Conservation (phyloP, 129 eudicot species). For the Gnaphalium uliginosum region DNA sequence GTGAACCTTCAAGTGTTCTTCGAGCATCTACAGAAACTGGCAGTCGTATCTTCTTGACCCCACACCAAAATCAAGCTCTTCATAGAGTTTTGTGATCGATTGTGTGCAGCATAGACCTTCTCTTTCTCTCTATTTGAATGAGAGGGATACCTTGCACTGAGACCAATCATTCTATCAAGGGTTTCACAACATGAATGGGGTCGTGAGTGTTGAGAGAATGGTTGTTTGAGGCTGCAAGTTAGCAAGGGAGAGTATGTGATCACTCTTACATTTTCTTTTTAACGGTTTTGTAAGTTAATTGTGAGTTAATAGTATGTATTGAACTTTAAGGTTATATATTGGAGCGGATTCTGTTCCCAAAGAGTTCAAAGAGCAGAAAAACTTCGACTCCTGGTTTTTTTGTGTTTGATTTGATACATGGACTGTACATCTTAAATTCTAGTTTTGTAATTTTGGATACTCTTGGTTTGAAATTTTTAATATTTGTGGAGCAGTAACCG, state of each 20-base stretch:
- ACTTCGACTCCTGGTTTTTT: neutral
- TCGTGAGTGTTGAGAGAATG: conserved; percentile 7
- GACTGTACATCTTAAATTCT: neutral
- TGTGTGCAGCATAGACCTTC: conserved; percentile 14
- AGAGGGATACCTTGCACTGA: neutral
- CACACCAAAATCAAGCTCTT: conserved; percentile 4
- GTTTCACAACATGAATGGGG: conserved; percentile 4
- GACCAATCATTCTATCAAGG: conserved; percentile 5
- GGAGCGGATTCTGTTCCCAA: conserved; percentile 26
- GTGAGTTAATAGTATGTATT: conserved; percentile 27
- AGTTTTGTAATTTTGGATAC: neutral
- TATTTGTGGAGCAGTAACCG: neutral
- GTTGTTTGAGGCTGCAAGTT: conserved; percentile 24
- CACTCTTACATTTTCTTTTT: conserved; percentile 6
- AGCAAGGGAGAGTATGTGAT: conserved; percentile 12
- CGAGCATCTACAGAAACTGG: conserved; percentile 34
- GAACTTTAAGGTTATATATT: conserved; percentile 30
- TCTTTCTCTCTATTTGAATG: neutral
- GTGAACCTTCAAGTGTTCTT: conserved; percentile 36
- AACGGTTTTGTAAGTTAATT: conserved; percentile 30
- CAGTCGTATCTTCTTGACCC: conserved; percentile 33
- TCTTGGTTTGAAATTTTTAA: neutral
- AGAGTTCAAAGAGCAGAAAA: conserved; percentile 16
- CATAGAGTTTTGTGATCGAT: conserved; percentile 11
- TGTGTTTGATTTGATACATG: conserved; percentile 15